A percentile compares a stretch with the other conserved stretches of the same genome.
Conservation (phyloP, 2,329 filamentous ascomycete genomes). For the Fusarium sp. region DNA sequence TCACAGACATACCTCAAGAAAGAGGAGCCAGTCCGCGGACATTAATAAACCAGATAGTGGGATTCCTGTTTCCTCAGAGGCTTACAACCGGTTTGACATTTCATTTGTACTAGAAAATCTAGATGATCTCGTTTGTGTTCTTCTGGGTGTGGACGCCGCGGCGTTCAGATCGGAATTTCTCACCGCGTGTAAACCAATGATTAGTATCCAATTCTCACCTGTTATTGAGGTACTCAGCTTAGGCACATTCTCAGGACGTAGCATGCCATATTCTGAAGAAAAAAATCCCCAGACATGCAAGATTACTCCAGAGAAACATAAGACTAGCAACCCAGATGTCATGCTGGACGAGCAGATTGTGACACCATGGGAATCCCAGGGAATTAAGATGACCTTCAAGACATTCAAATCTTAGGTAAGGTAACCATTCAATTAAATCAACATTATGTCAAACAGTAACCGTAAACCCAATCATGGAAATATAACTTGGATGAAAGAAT, state of each 20-base stretch:
- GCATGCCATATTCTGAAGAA: background rate
- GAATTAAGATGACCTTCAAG: background rate
- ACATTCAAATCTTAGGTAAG: background rate
- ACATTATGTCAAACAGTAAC: background rate
- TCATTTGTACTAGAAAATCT: background rate
- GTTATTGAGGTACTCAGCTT: background rate
- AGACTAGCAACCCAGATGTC: background rate
- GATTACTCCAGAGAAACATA: background rate
- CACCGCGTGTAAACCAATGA: background rate
- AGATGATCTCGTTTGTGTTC: too few species aligned
- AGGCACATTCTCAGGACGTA: background rate
- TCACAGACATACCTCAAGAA: background rate
- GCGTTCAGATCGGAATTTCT: background rate
- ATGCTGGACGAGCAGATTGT: background rate
- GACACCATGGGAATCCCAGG: background rate
- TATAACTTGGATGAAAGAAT: background rate
- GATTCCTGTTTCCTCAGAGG: background rate
- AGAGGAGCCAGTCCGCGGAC: background rate
- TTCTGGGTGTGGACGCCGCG: too few species aligned
- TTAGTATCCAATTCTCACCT: background rate
- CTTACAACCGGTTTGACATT: background rate
- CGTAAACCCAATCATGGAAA: background rate
- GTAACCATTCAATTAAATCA: background rate
- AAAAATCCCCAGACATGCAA: background rate
- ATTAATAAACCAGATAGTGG: background rate